A percentile compares a stretch with the other conserved stretches of the same genome.
Evolutionary conservation across 441 rosid genomes (phyloP).

Genomic region (Caryocar brasiliense): DNA sequence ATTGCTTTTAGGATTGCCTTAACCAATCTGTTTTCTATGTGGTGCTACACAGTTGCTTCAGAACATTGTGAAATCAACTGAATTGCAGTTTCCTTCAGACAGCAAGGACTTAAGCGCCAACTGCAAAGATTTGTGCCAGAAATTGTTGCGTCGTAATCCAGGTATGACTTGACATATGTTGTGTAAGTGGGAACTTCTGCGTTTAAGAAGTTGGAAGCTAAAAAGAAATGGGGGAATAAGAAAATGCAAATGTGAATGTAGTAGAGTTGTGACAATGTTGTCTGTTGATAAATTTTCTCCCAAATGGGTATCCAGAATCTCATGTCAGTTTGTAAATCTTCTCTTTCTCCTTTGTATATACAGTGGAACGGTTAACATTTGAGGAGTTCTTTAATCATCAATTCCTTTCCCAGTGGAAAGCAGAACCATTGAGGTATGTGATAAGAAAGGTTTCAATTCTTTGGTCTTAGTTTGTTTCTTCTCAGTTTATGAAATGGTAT

Average conservation of each 20-base stretch:
- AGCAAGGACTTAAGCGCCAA: constrained; percentile 47
- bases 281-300: background rate
- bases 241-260: background rate
- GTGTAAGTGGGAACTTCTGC: constrained; percentile 4
- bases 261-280: too few relatives aligned
- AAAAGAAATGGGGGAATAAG: background rate
- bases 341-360: constrained; percentile 5
- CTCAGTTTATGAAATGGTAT: constrained; percentile 14
- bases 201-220: background rate
- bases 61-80: constrained; percentile 76
- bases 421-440: constrained; percentile 46
- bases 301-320: background rate
- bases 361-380: constrained; percentile 74
- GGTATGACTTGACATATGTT: constrained; percentile 32
- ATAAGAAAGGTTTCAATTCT: background rate
- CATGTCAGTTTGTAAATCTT: background rate
- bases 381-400: constrained; percentile 74
- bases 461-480: constrained; percentile 4
- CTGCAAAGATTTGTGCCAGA: constrained; percentile 82
- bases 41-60: constrained; percentile 65
- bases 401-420: constrained; percentile 41
- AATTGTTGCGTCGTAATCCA: constrained; percentile 86
- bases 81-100: constrained; percentile 59
- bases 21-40: constrained; percentile 12
- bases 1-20: constrained; percentile 6